phyloP scores from a whole-genome alignment of 108 stramenopile species.

The Conticribra guillardii region DNA sequence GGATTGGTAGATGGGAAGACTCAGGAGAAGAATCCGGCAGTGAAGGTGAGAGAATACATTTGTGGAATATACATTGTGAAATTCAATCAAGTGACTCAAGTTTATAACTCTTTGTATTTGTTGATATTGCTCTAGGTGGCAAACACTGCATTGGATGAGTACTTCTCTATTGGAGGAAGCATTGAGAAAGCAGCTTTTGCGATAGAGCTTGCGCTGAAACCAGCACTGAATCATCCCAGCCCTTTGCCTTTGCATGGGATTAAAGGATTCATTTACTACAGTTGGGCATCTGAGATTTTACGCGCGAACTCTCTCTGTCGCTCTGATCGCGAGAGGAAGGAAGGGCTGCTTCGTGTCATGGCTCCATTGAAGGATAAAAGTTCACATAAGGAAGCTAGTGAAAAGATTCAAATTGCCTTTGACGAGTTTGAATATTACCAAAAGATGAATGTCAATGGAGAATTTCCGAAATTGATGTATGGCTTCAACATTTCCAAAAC shows the following conservation, averaged over 20 bases:
- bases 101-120: too few relatives aligned
- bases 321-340: constrained; percentile 17
- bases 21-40: constrained; percentile 16
- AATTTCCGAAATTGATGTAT: constrained; percentile 21
- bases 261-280: constrained; percentile 18
- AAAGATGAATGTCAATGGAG: constrained; percentile 16
- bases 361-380: constrained; percentile 15
- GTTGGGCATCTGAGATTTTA: constrained; percentile 24
- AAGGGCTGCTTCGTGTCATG: constrained; percentile 13
- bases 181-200: constrained; percentile 17
- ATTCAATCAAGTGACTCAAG: too few relatives aligned
- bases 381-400: constrained; percentile 8
- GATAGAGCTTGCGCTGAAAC: constrained; percentile 13
- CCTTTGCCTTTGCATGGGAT: constrained; percentile 15
- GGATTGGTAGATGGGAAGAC: constrained; percentile 12
- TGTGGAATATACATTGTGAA: too few relatives aligned
- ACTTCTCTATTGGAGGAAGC: constrained; percentile 12
- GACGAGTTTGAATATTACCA: constrained; percentile 26
- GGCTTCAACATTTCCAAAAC: constrained; percentile 21
- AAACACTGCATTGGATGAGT: constrained; percentile 12
- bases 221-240: constrained; percentile 9
- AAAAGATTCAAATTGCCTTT: constrained; percentile 14
- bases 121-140: too few relatives aligned
- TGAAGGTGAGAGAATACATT: too few relatives aligned
- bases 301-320: constrained; percentile 9